phyloP scores from a whole-genome alignment of 1,284 basidiomycete species.

The Volvariella volvacea region DNA sequence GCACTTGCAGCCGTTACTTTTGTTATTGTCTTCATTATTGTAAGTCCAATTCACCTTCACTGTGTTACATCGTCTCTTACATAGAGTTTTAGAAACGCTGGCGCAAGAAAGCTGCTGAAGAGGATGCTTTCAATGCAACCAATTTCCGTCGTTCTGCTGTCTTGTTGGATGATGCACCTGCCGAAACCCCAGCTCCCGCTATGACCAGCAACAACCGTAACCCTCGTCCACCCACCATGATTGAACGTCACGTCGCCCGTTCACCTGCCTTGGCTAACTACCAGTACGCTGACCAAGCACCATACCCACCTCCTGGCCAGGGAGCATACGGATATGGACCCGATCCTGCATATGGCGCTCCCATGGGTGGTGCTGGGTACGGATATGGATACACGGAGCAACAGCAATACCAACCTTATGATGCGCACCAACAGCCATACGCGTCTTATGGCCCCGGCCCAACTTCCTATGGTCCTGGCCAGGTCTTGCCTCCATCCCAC shows the following conservation, averaged over 20 bases:
- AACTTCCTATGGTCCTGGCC: neutral
- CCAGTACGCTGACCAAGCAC: slow-evolving; percentile 23
- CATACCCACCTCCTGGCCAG: slow-evolving; percentile 13
- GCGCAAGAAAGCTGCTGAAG: neutral
- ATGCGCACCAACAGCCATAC: neutral
- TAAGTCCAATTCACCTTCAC: slow-evolving; percentile 12
- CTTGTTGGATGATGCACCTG: slow-evolving; percentile 18
- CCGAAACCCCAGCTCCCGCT: slow-evolving; percentile 50
- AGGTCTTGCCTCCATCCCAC: neutral
- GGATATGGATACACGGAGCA: neutral
- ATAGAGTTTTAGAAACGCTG: neutral
- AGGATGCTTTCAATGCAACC: slow-evolving; percentile 9
- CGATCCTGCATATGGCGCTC: slow-evolving; percentile 1
- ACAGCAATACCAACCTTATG: neutral
- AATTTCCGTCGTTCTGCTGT: slow-evolving; percentile 15
- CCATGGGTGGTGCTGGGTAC: neutral
- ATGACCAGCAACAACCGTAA: slow-evolving; percentile 21
- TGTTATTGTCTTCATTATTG: slow-evolving; percentile 27
- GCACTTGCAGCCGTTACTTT: slow-evolving; percentile 26
- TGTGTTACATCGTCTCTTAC: neutral
- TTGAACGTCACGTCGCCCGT: slow-evolving; percentile 37
- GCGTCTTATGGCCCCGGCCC: neutral
- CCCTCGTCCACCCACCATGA: slow-evolving; percentile 54
- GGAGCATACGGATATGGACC: neutral
- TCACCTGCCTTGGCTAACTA: slow-evolving; percentile 24